A percentile compares a stretch with the other conserved stretches of the same genome.
Evolutionary conservation across 2,329 filamentous ascomycete species (phyloP).

Genomic region (Anthostomella pinea): DNA sequence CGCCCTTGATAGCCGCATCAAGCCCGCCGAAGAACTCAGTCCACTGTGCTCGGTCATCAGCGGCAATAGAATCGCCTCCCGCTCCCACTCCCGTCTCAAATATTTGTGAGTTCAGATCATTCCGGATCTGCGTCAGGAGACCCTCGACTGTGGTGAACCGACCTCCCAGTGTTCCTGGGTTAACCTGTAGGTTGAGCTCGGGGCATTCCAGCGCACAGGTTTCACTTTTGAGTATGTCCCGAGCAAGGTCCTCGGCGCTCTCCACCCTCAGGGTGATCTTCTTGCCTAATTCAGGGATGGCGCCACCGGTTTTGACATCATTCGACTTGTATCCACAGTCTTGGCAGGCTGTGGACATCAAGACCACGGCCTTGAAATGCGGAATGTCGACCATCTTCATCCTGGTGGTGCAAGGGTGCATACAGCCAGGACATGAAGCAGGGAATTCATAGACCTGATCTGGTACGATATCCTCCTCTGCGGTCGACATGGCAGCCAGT

Average conservation of each 20-base stretch:
- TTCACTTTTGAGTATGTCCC: conserved; percentile 96
- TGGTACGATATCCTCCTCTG: conserved; percentile 79
- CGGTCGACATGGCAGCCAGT: conserved; percentile 38
- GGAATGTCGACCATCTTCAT: conserved; percentile 99
- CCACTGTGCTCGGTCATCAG: conserved; percentile 70
- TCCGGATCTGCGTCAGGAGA: conserved; percentile 84
- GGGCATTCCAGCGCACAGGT: conserved; percentile 84
- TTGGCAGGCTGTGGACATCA: conserved; percentile 93
- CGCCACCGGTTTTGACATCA: conserved; percentile 96
- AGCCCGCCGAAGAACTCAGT: conserved; percentile 75
- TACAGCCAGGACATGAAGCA: conserved; percentile 86
- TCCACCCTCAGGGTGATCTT: conserved; percentile 76
- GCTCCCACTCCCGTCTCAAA: conserved; percentile 63
- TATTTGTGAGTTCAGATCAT: conserved; percentile 84
- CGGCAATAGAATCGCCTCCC: conserved; percentile 76
- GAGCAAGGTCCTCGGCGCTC: conserved; percentile 68
- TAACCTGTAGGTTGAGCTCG: conserved; percentile 81
- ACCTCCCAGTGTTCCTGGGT: conserved; percentile 90
- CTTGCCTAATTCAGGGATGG: conserved; percentile 80
- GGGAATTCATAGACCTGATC: conserved; percentile 93
- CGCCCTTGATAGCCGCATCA: conserved; percentile 73
- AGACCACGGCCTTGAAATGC: conserved; percentile 93
- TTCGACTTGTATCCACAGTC: conserved; percentile 92
- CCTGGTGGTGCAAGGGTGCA: conserved; percentile 80
- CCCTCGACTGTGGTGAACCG: conserved; percentile 97